Evolutionary conservation across 768 basidiomycete genomes (phyloP).

Genomic region (Xerocomellus amylosporus): DNA sequence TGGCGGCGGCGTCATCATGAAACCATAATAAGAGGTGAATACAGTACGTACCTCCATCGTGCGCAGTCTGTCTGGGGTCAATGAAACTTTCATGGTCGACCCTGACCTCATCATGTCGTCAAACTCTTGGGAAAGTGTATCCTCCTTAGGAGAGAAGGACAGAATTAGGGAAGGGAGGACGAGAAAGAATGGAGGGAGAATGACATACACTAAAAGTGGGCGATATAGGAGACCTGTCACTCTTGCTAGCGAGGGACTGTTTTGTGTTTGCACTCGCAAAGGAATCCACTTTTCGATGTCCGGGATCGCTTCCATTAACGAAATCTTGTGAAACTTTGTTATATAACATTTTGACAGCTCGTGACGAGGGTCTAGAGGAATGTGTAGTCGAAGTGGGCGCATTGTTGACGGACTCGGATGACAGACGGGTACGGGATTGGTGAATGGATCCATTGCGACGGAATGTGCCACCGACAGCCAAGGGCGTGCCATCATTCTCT

Average conservation of each 20-base stretch:
- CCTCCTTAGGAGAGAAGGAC: slow-evolving; percentile 42
- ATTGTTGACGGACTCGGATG: slow-evolving; percentile 39
- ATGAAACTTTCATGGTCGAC: slow-evolving; percentile 91
- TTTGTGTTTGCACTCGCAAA: slow-evolving; percentile 49
- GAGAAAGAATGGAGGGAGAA: slow-evolving; percentile 3
- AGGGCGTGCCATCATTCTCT: slow-evolving; percentile 47
- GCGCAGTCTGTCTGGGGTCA: slow-evolving; percentile 90
- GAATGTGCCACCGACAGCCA: slow-evolving; percentile 33
- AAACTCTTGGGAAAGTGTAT: slow-evolving; percentile 70
- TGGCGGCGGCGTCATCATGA: slow-evolving; percentile 1
- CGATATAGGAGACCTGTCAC: slow-evolving; percentile 36
- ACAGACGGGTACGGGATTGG: slow-evolving; percentile 31
- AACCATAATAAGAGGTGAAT: slow-evolving; percentile 18
- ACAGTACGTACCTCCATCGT: slow-evolving; percentile 80
- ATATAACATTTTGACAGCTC: slow-evolving; percentile 57
- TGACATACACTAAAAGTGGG: slow-evolving; percentile 34
- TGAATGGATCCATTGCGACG: slow-evolving; percentile 26
- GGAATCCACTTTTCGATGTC: slow-evolving; percentile 57
- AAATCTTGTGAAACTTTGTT: slow-evolving; percentile 41
- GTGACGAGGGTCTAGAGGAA: slow-evolving; percentile 53
- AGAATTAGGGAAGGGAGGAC: background rate
- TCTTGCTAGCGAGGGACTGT: slow-evolving; percentile 32
- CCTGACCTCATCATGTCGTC: slow-evolving; percentile 90
- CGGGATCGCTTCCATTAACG: slow-evolving; percentile 40
- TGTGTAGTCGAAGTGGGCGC: slow-evolving; percentile 17